Base-by-base conservation (phyloP, 495 filamentous ascomycete species). In the Penicillium desertorum region DNA sequence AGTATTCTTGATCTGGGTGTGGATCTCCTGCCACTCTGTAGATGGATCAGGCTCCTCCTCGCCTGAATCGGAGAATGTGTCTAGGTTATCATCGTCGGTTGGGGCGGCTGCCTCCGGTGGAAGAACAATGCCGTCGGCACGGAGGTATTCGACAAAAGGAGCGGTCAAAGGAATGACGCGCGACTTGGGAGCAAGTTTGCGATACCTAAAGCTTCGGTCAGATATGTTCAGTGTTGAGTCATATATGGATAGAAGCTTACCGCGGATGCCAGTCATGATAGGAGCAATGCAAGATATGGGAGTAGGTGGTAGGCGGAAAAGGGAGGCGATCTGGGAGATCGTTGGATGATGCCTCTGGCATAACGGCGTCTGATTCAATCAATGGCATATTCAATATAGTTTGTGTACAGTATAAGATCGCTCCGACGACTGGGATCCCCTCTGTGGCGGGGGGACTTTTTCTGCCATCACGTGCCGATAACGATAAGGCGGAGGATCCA, bases 281-380 rank as follows among this genome's bases (percentile, higher is more conserved):
- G 37, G 94, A 94, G 75, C 94, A 98, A 71, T 97, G 85, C 36
- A 96, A 73, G 62, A 98, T 95, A 65, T 98, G 94, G 25, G 86
- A 82, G 62, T 86, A 84, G 5, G 85, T 89, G 43, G 96, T 81
- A 3, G 91, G 90, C 14, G 89, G 87, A 63, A 98, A 98, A 37
- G 83, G 88, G 27, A 90, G 81, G 34, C 71, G 73, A 30, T 67
- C 64, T 2, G 62, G 67, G 5, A 62, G 51, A 22, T 67, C 67
- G 10, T 58, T 53, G 1, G 54, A 60, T 30, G 64, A 32, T 0
- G 61, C 46, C 10, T 58, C 71, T 8, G 53, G 53, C 10, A 53
- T 45, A 39, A 45, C 45, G 49, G 25, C 36, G 10, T 70, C 66
- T 10, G 71, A 45, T 16, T 75, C 73, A 12, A 72, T 67, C 19